Evolutionary conservation across 495 filamentous ascomycete genomes (phyloP).

Genomic region (Glutinoglossum americanum): DNA sequence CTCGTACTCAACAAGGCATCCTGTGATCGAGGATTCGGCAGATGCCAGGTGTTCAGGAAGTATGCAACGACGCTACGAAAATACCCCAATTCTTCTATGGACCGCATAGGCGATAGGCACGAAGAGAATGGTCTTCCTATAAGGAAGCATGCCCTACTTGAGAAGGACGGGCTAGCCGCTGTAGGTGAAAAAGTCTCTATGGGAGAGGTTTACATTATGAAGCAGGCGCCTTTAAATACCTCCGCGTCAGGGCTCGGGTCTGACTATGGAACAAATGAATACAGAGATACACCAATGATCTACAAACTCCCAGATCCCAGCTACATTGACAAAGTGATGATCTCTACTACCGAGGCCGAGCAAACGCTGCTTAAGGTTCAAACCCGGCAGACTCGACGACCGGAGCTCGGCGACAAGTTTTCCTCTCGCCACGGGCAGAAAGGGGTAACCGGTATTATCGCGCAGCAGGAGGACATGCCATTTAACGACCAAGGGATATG

Average conservation of each 20-base stretch:
- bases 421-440: conserved; percentile 26
- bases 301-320: conserved; percentile 69
- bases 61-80: conserved; percentile 56
- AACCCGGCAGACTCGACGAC: conserved; percentile 77
- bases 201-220: conserved; percentile 75
- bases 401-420: conserved; percentile 50
- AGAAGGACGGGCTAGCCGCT: conserved; percentile 59
- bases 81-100: conserved; percentile 59
- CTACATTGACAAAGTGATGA: conserved; percentile 87
- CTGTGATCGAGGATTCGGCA: conserved; percentile 79
- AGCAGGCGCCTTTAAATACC: conserved; percentile 56
- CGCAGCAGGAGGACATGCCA: conserved; percentile 88
- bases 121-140: conserved; percentile 40
- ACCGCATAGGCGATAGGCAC: conserved; percentile 41
- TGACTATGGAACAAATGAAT: conserved; percentile 37
- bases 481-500: conserved; percentile 79
- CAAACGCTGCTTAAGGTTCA: conserved; percentile 71
- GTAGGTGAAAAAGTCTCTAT: conserved; percentile 53
- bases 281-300: conserved; percentile 45
- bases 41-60: conserved; percentile 88
- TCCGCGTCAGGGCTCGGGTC: conserved; percentile 38
- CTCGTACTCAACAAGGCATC: conserved; percentile 92
- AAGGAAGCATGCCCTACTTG: conserved; percentile 51
- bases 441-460: conserved; percentile 83
- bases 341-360: conserved; percentile 66